Evolutionary conservation across 164 flowering plant genomes (phyloP).

Genomic region (Piper betle): DNA sequence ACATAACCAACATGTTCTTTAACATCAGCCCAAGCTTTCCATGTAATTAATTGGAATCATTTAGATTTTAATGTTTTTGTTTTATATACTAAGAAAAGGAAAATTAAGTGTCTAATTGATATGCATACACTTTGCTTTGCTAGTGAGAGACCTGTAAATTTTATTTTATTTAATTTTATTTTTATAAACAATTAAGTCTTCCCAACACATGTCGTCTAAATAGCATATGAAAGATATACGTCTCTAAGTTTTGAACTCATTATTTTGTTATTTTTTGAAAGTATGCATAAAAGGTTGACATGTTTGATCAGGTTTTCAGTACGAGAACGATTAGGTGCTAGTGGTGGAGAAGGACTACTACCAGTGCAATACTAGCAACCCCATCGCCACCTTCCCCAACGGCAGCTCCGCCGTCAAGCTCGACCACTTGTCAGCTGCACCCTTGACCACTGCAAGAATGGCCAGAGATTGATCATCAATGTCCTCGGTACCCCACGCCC

Average conservation of each 20-base stretch:
- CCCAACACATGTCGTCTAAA: not conserved
- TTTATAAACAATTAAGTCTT: not conserved
- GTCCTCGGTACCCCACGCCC: constrained; percentile 17
- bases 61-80: too few relatives aligned
- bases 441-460: constrained; percentile 37
- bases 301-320: constrained; percentile 33
- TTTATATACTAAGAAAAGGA: too few relatives aligned
- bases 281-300: not conserved
- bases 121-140: too few relatives aligned
- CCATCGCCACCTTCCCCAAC: constrained; percentile 24
- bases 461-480: constrained; percentile 34
- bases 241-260: not conserved
- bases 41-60: too few relatives aligned
- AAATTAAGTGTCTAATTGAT: too few relatives aligned
- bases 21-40: too few relatives aligned
- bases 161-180: too few relatives aligned
- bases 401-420: constrained; percentile 33
- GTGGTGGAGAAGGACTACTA: constrained; percentile 52
- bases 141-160: too few relatives aligned
- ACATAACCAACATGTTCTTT: too few relatives aligned
- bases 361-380: constrained; percentile 41
- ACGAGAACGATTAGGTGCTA: constrained; percentile 49
- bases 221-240: too few relatives aligned
- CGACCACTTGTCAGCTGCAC: constrained; percentile 33
- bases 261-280: not conserved